Evolutionary conservation across 2,329 filamentous ascomycete species (phyloP).

Genomic region (Microsporum audouinii): DNA sequence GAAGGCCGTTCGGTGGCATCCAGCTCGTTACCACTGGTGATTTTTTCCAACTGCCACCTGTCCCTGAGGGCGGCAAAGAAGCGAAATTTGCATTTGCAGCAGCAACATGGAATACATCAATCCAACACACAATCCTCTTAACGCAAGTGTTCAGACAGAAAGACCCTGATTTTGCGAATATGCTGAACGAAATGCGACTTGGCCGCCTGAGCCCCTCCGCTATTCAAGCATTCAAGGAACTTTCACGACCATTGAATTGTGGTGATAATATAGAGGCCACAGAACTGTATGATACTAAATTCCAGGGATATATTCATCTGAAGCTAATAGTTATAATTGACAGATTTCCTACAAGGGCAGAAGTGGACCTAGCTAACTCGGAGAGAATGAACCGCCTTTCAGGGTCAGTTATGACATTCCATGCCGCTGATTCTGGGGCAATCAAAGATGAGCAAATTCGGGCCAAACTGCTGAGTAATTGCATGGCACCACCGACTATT

Average conservation of each 20-base stretch:
- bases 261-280: constrained; percentile 70
- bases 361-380: constrained; percentile 80
- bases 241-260: constrained; percentile 60
- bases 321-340: constrained; percentile 11
- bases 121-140: constrained; percentile 89
- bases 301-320: background rate
- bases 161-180: constrained; percentile 76
- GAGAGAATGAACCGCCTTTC: constrained; percentile 59
- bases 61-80: constrained; percentile 63
- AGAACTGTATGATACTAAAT: constrained; percentile 50
- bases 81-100: constrained; percentile 91
- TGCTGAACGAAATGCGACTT: constrained; percentile 96
- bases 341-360: constrained; percentile 73
- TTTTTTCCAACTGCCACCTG: constrained; percentile 93
- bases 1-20: constrained; percentile 86
- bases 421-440: constrained; percentile 62
- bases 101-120: constrained; percentile 78
- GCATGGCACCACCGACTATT: constrained; percentile 79
- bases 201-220: constrained; percentile 69
- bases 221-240: constrained; percentile 59
- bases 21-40: constrained; percentile 93
- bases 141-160: constrained; percentile 95
- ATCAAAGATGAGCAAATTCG: constrained; percentile 54
- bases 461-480: constrained; percentile 70
- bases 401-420: constrained; percentile 56